A percentile compares a stretch with the other conserved stretches of the same genome.
These are phyloP conservation scores for Dysphania ambrosioides DNA, from an alignment of 148 eudicot species.

Conservation along the genomic window DNA sequence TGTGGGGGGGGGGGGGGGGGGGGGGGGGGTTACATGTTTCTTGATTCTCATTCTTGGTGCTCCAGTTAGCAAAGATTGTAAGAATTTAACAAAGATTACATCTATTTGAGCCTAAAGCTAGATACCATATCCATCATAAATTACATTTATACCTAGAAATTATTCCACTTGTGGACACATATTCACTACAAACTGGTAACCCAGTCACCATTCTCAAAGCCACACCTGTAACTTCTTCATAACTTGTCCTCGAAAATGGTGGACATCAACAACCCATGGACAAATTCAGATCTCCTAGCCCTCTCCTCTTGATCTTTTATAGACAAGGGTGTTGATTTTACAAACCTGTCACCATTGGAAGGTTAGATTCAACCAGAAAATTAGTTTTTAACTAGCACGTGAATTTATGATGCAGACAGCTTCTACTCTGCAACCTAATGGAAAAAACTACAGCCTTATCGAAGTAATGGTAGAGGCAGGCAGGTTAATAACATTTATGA, in stretches of 20 bases:
- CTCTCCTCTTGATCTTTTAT: slow-evolving; percentile 83
- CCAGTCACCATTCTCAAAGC: background rate
- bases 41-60: background rate
- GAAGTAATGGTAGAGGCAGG: background rate
- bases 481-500: background rate
- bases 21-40: background rate
- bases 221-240: slow-evolving; percentile 29
- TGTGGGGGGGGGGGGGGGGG: background rate
- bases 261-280: slow-evolving; percentile 68
- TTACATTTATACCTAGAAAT: slow-evolving; percentile 32
- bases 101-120: slow-evolving; percentile 11
- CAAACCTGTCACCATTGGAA: slow-evolving; percentile 42
- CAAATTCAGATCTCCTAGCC: slow-evolving; percentile 61
- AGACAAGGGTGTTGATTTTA: slow-evolving; percentile 62
- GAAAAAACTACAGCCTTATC: background rate
- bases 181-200: slow-evolving; percentile 25
- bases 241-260: slow-evolving; percentile 53
- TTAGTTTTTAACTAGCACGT: background rate
- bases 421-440: background rate
- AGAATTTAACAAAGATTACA: slow-evolving; percentile 23
- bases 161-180: slow-evolving; percentile 25
- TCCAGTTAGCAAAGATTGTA: slow-evolving; percentile 1
- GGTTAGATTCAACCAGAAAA: slow-evolving; percentile 4
- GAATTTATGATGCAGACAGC: background rate
- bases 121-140: slow-evolving; percentile 16